Base-by-base conservation (phyloP, 768 basidiomycete species). In the Tricholomella constricta region DNA sequence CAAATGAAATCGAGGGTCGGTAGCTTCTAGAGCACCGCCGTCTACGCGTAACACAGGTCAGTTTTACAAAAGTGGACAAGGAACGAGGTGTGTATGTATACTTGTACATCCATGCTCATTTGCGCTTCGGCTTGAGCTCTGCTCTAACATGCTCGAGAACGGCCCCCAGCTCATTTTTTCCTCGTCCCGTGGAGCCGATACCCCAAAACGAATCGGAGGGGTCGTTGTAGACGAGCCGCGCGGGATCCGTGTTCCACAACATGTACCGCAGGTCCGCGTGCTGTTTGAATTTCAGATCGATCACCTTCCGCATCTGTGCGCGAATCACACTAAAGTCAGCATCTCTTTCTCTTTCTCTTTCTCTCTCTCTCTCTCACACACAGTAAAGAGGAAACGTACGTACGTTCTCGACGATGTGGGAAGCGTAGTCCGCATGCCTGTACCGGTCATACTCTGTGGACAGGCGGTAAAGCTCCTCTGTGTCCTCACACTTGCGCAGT, bases 261-360 rank as follows among this genome's bases (percentile, higher is more conserved):
- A 19, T 54, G 53, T 31, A 48, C 27, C 83, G 79, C 48, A 92
- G 65, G 26, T 78, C 71, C 0, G 79, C 71, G 62, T 93, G 87
- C 70, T 92, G 90, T 43, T 71, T 77, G 60, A 92, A 86, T 64
- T 93, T 93, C 55, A 76, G 61, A 55, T 77, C 77, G 44, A 91
- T 59, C 31, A 86, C 87, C 7, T 86, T 81, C 37, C 86, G 82
- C 82, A 89, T 81, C 88, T 89, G 52, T 38, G 35, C 19, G 29
- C 9, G 17, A 26, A 10, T 55, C 38, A 22, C 29, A 7, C 7
- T n/a, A 22, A 22, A 10, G 11, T 19, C 4, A 27, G 6, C 6
- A 41, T 11, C 2, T 22, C 4, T 11, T 5, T 7, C 17, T 10
- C n/a, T n/a, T n/a, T n/a, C n/a, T n/a, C n/a, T n/a, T n/a, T n/a